A percentile compares a stretch with the other conserved stretches of the same genome.
phyloP scores from a whole-genome alignment of 305 asterid species.

The Fraxinus xanthoxyloides region DNA sequence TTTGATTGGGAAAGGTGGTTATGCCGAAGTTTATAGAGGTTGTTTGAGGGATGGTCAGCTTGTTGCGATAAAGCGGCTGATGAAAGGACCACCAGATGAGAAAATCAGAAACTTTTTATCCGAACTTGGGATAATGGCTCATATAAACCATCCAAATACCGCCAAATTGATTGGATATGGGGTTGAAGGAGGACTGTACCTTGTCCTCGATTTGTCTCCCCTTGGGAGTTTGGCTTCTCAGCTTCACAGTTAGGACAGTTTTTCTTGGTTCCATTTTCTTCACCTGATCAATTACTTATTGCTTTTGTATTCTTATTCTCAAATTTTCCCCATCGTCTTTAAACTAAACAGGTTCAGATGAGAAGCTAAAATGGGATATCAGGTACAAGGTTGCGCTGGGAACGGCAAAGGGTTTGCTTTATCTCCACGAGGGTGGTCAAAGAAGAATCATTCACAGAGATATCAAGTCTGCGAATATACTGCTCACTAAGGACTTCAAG shows the following conservation, averaged over 20 bases:
- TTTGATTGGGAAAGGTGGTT: constrained; percentile 92
- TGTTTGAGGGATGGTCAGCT: constrained; percentile 61
- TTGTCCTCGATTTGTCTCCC: constrained; percentile 88
- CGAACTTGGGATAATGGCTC: constrained; percentile 96
- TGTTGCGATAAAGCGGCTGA: constrained; percentile 76
- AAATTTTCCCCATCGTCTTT: neutral
- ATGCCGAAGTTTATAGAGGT: constrained; percentile 88
- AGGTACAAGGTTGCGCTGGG: constrained; percentile 82
- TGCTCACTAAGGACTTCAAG: constrained; percentile 76
- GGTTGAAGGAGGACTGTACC: constrained; percentile 81
- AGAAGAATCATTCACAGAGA: constrained; percentile 94
- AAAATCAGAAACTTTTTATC: constrained; percentile 66
- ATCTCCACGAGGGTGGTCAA: constrained; percentile 92
- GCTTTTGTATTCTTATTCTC: neutral
- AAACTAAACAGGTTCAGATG: constrained; percentile 49
- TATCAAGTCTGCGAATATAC: constrained; percentile 87
- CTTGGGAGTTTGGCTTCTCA: constrained; percentile 86
- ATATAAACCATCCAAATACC: constrained; percentile 85
- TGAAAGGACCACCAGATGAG: constrained; percentile 60
- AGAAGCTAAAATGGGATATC: constrained; percentile 65
- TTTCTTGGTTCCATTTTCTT: neutral
- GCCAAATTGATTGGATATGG: constrained; percentile 91
- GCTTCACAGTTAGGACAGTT: constrained; percentile 69
- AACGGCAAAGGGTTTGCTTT: constrained; percentile 74
- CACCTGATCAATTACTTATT: neutral